phyloP scores from a whole-genome alignment of 2,329 filamentous ascomycete species.

The Xylariomycetidae sp. region DNA sequence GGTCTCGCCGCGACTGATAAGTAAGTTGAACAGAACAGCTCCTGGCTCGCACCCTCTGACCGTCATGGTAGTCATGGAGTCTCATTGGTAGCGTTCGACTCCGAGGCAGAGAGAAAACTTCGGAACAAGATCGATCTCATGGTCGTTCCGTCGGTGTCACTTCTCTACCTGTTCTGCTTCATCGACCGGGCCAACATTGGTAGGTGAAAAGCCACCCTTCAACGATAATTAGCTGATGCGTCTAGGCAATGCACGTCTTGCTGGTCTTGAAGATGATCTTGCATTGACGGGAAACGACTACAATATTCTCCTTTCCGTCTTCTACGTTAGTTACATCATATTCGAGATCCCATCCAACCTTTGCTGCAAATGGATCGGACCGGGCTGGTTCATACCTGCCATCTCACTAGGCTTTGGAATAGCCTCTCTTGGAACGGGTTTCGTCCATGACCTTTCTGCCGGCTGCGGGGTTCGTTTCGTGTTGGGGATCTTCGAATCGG shows the following conservation, averaged over 20 bases:
- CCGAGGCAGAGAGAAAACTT: conserved; percentile 48
- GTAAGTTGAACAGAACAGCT: conserved; percentile 27
- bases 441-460: conserved; percentile 48
- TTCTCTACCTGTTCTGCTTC: conserved; percentile 65
- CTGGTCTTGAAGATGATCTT: conserved; percentile 59
- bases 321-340: conserved; percentile 68
- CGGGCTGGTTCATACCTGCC: conserved; percentile 63
- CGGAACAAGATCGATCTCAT: conserved; percentile 56
- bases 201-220: conserved; percentile 27
- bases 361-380: conserved; percentile 63
- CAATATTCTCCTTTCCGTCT: conserved; percentile 60
- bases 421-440: conserved; percentile 59
- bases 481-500: conserved; percentile 64
- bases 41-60: too few relatives aligned
- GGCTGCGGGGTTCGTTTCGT: conserved; percentile 59
- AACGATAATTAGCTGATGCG: conserved; percentile 3
- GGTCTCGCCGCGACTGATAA: conserved; percentile 42
- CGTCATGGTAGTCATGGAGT: conserved; percentile 38
- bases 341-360: conserved; percentile 67
- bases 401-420: conserved; percentile 59
- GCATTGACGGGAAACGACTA: conserved; percentile 58
- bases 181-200: conserved; percentile 66
- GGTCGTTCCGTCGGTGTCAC: conserved; percentile 55
- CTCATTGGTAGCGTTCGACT: conserved; percentile 47
- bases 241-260: conserved; percentile 61